A percentile compares a stretch with the other conserved stretches of the same genome.
These are phyloP conservation scores for Neurospora sp. DNA, from an alignment of 495 filamentous ascomycete species.

Conservation along the genomic window DNA sequence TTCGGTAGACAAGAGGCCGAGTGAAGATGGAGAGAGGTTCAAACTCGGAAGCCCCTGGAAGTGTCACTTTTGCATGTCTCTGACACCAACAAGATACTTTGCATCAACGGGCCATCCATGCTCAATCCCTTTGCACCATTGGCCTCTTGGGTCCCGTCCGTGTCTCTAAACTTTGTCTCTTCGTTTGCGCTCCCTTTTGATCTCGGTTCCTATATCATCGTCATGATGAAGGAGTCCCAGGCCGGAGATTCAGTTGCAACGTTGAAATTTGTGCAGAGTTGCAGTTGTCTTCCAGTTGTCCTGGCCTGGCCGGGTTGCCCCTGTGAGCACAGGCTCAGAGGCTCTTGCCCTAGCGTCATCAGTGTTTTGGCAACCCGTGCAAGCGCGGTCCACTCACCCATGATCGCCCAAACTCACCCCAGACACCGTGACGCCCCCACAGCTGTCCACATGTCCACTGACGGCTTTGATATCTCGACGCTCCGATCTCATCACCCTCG, in stretches of 20 bases:
- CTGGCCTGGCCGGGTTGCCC: not conserved
- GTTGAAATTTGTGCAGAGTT: not conserved
- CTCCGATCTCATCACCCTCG: not conserved
- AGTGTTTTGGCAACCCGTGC: constrained; percentile 20
- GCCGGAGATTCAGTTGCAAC: not conserved
- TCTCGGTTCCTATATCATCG: not conserved
- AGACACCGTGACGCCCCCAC: not conserved
- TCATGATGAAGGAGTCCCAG: not conserved
- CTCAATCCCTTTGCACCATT: not conserved
- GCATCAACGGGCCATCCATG: not conserved
- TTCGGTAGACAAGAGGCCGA: not conserved
- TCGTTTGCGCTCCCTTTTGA: not conserved
- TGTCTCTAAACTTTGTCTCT: not conserved
- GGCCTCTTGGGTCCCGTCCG: not conserved
- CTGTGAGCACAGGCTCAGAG: constrained; percentile 1
- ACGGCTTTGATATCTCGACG: not conserved
- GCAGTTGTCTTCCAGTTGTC: not conserved
- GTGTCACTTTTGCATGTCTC: not conserved
- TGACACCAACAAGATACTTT: not conserved
- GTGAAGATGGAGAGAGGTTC: not conserved
- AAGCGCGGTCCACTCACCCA: constrained; percentile 14
- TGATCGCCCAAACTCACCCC: constrained; percentile 19
- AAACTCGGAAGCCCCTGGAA: not conserved
- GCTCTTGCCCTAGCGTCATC: constrained; percentile 14
- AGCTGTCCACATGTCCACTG: not conserved